A percentile compares a stretch with the other conserved stretches of the same genome.
These are phyloP conservation scores for Guillardia theta DNA, from an alignment of 78 protist genomes.

Conservation along the genomic window DNA sequence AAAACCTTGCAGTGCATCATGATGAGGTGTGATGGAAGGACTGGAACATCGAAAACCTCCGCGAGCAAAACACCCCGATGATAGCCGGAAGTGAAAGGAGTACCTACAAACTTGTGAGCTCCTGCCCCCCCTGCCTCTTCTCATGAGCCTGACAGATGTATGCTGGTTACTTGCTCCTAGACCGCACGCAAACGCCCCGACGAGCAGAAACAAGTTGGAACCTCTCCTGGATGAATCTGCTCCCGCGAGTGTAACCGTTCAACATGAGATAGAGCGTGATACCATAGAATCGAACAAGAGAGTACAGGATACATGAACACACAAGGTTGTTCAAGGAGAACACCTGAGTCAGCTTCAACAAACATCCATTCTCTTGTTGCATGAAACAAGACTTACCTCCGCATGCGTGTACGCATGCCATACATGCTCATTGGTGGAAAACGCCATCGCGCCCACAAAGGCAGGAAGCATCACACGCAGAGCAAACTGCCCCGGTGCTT, in stretches of 20 bases:
- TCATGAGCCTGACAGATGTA: too few relatives aligned
- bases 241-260: too few relatives aligned
- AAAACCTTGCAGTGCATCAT: not conserved
- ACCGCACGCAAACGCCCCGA: too few relatives aligned
- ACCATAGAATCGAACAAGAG: not conserved
- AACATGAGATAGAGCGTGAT: too few relatives aligned
- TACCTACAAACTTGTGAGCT: not conserved
- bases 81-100: not conserved
- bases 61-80: not conserved
- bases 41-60: not conserved
- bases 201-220: too few relatives aligned
- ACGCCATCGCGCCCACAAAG: not conserved
- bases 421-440: not conserved
- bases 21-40: not conserved
- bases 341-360: too few relatives aligned
- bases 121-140: too few relatives aligned
- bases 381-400: too few relatives aligned
- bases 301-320: not conserved
- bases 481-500: not conserved
- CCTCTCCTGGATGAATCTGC: too few relatives aligned
- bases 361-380: too few relatives aligned
- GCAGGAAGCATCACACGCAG: not conserved
- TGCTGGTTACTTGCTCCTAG: too few relatives aligned
- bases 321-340: not conserved
- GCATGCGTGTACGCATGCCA: not conserved